Evolutionary conservation across 2,329 filamentous ascomycete species (phyloP), one percentile per base, ranked within the genome.

Genomic region (Scleromitrula shiraiana): DNA sequence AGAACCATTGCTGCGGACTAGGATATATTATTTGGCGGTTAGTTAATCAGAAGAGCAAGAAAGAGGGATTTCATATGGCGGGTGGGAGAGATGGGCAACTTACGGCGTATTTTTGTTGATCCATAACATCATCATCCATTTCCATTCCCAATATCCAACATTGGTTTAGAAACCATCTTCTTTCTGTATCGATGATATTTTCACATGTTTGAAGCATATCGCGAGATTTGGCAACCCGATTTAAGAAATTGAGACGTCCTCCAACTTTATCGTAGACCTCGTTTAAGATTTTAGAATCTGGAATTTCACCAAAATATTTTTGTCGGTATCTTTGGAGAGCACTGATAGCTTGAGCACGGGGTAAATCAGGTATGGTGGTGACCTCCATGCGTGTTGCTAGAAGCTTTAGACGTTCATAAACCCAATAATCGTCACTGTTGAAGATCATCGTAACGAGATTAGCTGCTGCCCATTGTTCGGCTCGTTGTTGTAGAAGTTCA

Each of bases 341-440:
- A 20, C 73, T 70, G 52, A 95, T 77, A 4, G 93, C 90, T 59
- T 85, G 80, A 9, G 71, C 65, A 64, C 90, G 95, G 43, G 85
- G 80, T 6, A 98, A 72, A 65, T 98, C 93, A 4, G 78, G 76
- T 35, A 98, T 82, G 7, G 88, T 81, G 30, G 95, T 83, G 4
- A 98, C 85, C 62, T 96, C 90, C 88, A 98, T 95, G 38, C 93
- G 81, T 2, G 90, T 95, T 3, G 89, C 88, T 50, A 95, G 83
- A 64, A 88, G 83, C 72, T 96, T 96, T 44, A 98, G 71, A 12
- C 90, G 79, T 66, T 98, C 93, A 61, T 96, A 97, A 0, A 98
- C 86, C 93, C 93, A 98, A 68, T 95, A 98, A 64, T 97, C 93
- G 66, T 98, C 93, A 46, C 83, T 90, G 68, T 96, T 97, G 70